phyloP scores from a whole-genome alignment of 2,329 filamentous ascomycete genomes.

The Colletotrichum siamense region DNA sequence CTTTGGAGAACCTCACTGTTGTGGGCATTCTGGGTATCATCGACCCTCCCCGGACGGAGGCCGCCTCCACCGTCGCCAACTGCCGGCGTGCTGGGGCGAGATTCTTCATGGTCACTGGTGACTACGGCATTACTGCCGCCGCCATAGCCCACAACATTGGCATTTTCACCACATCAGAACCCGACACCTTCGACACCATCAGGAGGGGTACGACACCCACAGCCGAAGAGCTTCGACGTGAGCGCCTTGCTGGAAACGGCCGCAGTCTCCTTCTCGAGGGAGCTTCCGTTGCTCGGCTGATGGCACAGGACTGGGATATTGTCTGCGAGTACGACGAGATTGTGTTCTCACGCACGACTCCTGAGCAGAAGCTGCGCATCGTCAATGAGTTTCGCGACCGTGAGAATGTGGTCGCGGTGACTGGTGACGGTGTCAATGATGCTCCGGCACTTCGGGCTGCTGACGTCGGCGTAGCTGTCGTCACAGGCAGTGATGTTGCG shows the following conservation, averaged over 20 bases:
- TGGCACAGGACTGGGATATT: neutral
- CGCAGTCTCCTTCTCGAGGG: neutral
- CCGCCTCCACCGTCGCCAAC: neutral
- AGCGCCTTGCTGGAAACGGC: neutral
- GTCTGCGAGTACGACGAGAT: neutral
- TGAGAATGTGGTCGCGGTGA: slow-evolving; percentile 64
- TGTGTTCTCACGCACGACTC: slow-evolving; percentile 57
- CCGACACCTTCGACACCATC: neutral
- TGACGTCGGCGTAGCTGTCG: neutral
- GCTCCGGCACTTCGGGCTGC: neutral
- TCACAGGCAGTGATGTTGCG: neutral
- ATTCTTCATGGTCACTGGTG: neutral
- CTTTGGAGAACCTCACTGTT: neutral
- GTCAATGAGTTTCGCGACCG: slow-evolving; percentile 64
- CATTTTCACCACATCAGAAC: neutral
- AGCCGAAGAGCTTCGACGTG: neutral
- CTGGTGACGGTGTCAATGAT: slow-evolving; percentile 58
- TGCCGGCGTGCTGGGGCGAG: neutral
- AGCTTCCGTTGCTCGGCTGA: neutral
- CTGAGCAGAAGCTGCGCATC: slow-evolving; percentile 75
- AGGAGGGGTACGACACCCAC: slow-evolving; percentile 63
- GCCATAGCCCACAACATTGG: neutral
- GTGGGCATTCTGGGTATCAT: neutral
- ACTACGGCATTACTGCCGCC: neutral
- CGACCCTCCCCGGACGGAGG: neutral